Evolutionary conservation across 768 basidiomycete species (phyloP), one percentile per base, ranked within the genome.

Genomic region (Hysterangium stoloniferum): DNA sequence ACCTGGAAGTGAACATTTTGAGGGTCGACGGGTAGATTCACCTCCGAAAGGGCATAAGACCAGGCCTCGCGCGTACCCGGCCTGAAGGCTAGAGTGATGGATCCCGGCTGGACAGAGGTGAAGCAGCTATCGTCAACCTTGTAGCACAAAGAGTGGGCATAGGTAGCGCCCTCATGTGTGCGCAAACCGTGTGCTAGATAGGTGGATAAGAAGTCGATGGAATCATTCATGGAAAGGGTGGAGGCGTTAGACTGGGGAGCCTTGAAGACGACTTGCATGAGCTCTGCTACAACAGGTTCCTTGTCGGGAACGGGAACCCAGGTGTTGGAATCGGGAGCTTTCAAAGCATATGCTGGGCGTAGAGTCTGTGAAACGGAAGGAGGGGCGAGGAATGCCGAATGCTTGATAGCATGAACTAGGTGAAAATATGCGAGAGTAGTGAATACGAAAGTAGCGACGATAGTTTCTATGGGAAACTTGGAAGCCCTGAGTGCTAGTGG

Each of bases 341-440:
- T 71, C 1, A 78, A 61, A 0, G 77, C 78, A 62, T 84, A 72
- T 2, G 81, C 67, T 0, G 88, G 73, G 3, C 75, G 70, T 22
- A 82, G 69, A 0, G 71, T 60, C 22, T 52, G 44, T 1, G 74
- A 64, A 32, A 38, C 34, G 37, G 48, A 36, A 0, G 75, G 72
- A 4, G 73, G 55, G 13, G 73, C 61, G 48, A 92, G 77, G 66
- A 92, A 84, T 20, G 86, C 75, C 0, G 86, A 90, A 60, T 92
- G 82, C 60, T 94, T 93, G 62, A 98, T 86, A 46, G 87, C 86
- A 50, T 79, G 79, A 54, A 99, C 78, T 57, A 96, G 76, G 61
- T 95, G 92, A 65, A 98, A 96, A 67, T 98, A 98, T 41, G 90
- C 86, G 45, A 98, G 77, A 1, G 96, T 98, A 19, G 87, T 86